Conservation (phyloP, 2,329 filamentous ascomycete genomes). For the Calonectria leucothoes region DNA sequence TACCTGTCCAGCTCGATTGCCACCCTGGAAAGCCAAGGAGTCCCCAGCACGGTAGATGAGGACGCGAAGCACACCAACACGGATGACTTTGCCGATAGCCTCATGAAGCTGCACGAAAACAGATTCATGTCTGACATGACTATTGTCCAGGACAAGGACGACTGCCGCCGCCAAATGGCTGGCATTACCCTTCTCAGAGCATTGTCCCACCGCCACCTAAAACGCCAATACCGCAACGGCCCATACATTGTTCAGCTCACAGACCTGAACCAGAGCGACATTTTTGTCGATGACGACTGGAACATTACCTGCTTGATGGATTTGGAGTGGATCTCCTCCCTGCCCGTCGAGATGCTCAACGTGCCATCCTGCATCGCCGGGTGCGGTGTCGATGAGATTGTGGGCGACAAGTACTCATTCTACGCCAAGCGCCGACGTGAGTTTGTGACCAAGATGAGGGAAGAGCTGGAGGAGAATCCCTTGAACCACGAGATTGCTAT, state of each 20-base stretch:
- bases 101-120: slow-evolving; percentile 1
- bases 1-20: background rate
- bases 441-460: background rate
- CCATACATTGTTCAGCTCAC: slow-evolving; percentile 44
- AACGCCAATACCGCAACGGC: slow-evolving; percentile 28
- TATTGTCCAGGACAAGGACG: background rate
- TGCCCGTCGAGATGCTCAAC: slow-evolving; percentile 43
- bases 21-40: background rate
- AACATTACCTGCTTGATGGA: slow-evolving; percentile 48
- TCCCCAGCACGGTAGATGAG: background rate
- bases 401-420: background rate
- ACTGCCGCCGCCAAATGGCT: background rate
- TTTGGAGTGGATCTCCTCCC: slow-evolving; percentile 46
- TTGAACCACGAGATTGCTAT: background rate
- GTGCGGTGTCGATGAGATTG: slow-evolving; percentile 20
- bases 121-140: background rate
- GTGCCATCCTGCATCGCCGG: slow-evolving; percentile 40
- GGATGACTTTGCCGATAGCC: background rate
- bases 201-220: background rate
- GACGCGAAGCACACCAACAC: background rate
- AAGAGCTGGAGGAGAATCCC: background rate
- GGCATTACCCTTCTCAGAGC: background rate
- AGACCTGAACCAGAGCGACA: slow-evolving; percentile 46
- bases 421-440: background rate
- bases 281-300: slow-evolving; percentile 48